Percentiles rank a stretch among this genome's conserved stretches.
Evolutionary conservation across 2,329 filamentous ascomycete species (phyloP).

Genomic region (Trichoderma oligosporum): DNA sequence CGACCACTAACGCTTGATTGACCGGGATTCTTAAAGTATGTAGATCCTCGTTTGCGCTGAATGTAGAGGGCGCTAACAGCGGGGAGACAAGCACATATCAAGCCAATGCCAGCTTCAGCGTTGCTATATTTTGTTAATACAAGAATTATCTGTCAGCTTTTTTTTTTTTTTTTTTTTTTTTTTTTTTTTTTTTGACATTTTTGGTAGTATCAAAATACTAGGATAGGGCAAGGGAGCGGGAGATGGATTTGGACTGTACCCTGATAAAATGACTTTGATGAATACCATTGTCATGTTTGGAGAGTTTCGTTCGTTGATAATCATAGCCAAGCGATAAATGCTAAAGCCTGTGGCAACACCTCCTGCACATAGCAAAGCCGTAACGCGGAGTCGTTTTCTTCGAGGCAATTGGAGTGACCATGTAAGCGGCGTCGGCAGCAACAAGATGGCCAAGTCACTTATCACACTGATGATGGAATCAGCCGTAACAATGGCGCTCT

Average conservation of each 20-base stretch:
- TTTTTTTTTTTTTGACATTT: too few species aligned
- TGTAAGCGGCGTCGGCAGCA: conserved; percentile 32
- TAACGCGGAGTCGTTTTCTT: conserved; percentile 30
- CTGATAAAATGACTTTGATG: conserved; percentile 27
- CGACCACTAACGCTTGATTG: conserved; percentile 17
- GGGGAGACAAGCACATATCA: conserved; percentile 33
- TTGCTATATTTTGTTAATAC: conserved; percentile 25
- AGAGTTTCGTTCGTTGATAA: conserved; percentile 26
- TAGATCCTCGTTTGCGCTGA: conserved; percentile 22
- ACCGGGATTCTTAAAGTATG: conserved; percentile 25
- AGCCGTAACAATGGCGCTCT: conserved; percentile 31
- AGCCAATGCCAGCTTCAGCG: conserved; percentile 32
- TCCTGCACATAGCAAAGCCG: conserved; percentile 30
- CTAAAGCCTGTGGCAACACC: conserved; percentile 33
- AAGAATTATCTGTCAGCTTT: too few species aligned
- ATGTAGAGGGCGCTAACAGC: conserved; percentile 27
- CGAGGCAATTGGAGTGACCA: conserved; percentile 32
- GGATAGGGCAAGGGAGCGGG: too few species aligned
- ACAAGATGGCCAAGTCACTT: conserved; percentile 32
- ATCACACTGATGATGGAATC: conserved; percentile 33
- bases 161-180: too few species aligned
- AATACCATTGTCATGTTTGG: conserved; percentile 29
- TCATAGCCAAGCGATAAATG: conserved; percentile 29
- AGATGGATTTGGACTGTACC: conserved; percentile 21
- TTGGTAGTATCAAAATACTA: too few species aligned